Evolutionary conservation across 225 moss, liverwort and hornwort genomes (phyloP).

Genomic region (Sphagnum contortum): DNA sequence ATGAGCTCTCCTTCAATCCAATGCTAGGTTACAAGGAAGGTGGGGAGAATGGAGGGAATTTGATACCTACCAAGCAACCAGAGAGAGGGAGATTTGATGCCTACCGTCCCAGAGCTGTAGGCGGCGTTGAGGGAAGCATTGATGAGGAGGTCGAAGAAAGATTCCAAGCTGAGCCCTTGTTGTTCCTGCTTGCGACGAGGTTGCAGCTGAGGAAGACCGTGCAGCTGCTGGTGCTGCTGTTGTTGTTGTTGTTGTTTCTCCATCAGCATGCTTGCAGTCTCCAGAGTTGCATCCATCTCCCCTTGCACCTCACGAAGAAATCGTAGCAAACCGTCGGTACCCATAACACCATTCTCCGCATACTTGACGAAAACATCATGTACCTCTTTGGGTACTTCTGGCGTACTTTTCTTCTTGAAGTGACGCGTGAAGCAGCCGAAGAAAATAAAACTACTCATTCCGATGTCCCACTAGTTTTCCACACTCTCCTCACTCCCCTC

Average conservation of each 20-base stretch:
- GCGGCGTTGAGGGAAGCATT: slow-evolving; percentile 23
- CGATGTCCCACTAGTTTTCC: not conserved
- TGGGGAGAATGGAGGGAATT: not conserved
- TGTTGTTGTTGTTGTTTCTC: slow-evolving; percentile 14
- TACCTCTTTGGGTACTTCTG: slow-evolving; percentile 19
- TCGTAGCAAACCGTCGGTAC: slow-evolving; percentile 17
- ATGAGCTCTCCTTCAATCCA: not conserved
- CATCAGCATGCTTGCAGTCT: slow-evolving; percentile 21
- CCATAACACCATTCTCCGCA: slow-evolving; percentile 21
- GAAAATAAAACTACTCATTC: slow-evolving; percentile 8
- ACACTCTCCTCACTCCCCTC: not conserved
- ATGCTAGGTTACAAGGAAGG: not conserved
- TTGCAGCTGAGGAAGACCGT: too few species aligned
- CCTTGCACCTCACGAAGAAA: slow-evolving; percentile 36
- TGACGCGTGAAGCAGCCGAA: slow-evolving; percentile 30
- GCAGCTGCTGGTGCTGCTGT: slow-evolving; percentile 6
- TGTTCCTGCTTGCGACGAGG: not conserved
- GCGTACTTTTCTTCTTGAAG: slow-evolving; percentile 8
- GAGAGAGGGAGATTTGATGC: too few species aligned
- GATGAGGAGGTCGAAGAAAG: slow-evolving; percentile 26
- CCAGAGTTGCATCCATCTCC: slow-evolving; percentile 19
- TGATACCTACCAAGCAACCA: not conserved
- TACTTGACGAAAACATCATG: slow-evolving; percentile 27
- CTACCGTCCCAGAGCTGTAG: not conserved
- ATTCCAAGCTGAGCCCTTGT: slow-evolving; percentile 17